These are phyloP conservation scores for Blastobotrys elegans DNA, from an alignment of 1,139 yeast genomes.

Conservation along the genomic window DNA sequence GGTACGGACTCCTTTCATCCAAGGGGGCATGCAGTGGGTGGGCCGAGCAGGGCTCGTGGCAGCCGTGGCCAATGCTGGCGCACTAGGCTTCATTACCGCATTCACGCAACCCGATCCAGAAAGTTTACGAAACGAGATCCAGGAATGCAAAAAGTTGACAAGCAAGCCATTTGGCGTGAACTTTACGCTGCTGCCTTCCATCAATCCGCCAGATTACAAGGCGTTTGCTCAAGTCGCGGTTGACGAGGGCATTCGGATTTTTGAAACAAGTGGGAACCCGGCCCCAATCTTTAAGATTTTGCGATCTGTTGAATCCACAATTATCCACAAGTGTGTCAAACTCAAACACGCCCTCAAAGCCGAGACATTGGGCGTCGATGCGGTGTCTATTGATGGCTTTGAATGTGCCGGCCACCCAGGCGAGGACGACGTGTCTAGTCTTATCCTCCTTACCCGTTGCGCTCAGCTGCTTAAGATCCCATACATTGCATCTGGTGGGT, in stretches of 20 bases:
- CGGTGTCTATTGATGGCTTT: constrained; percentile 35
- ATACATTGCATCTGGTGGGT: constrained; percentile 36
- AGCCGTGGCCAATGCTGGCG: constrained; percentile 38
- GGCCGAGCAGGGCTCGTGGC: constrained; percentile 34
- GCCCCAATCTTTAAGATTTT: constrained; percentile 25
- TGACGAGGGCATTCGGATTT: constrained; percentile 34
- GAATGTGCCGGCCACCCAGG: constrained; percentile 39
- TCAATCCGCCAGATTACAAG: constrained; percentile 34
- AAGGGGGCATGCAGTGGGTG: constrained; percentile 35
- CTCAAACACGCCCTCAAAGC: constrained; percentile 34
- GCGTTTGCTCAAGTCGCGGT: constrained; percentile 34
- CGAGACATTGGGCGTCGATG: constrained; percentile 33
- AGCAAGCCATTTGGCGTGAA: constrained; percentile 35
- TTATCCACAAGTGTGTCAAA: constrained; percentile 35
- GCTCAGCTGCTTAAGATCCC: constrained; percentile 32
- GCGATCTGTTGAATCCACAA: constrained; percentile 22
- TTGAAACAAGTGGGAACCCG: constrained; percentile 37
- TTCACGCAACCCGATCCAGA: constrained; percentile 34
- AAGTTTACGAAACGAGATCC: constrained; percentile 31
- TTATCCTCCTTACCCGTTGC: constrained; percentile 31
- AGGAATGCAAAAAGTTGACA: constrained; percentile 24
- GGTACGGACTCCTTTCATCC: constrained; percentile 36
- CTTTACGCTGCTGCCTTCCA: constrained; percentile 35
- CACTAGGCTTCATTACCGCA: constrained; percentile 35
- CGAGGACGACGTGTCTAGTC: constrained; percentile 33